Percentiles rank a stretch among this genome's conserved stretches.
Conservation (phyloP, 495 filamentous ascomycete species). For the Staphylotrichum longicolle region DNA sequence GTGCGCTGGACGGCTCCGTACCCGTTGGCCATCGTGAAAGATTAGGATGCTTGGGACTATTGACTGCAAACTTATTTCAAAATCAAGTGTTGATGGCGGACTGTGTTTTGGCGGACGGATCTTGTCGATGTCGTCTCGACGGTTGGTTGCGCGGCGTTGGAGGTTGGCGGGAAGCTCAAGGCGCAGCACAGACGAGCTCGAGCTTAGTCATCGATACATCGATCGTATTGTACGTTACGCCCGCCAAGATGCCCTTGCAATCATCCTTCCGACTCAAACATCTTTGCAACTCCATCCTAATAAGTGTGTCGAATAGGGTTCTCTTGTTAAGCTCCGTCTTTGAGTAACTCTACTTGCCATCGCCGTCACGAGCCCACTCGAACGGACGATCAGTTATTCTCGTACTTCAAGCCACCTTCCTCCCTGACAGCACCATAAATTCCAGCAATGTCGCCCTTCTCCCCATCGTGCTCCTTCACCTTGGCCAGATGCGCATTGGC, state of each 20-base stretch:
- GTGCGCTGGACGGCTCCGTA: slow-evolving; percentile 10
- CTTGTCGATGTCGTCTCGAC: not conserved
- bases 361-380: no score
- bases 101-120: not conserved
- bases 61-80: not conserved
- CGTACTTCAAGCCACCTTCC: slow-evolving; percentile 69
- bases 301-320: no score
- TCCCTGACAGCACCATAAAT: slow-evolving; percentile 76
- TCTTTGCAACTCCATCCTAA: no score
- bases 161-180: slow-evolving; percentile 23
- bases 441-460: slow-evolving; percentile 76
- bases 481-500: slow-evolving; percentile 61
- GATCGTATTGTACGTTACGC: not conserved
- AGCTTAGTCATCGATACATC: slow-evolving; percentile 12
- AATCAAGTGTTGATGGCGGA: not conserved
- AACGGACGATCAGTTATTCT: slow-evolving; percentile 42
- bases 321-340: not conserved
- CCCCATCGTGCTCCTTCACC: slow-evolving; percentile 71
- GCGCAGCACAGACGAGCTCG: slow-evolving; percentile 19
- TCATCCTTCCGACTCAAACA: not conserved
- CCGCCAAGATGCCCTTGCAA: not conserved
- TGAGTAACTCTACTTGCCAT: no score
- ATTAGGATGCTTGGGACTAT: not conserved
- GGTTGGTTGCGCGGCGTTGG: slow-evolving; percentile 20
- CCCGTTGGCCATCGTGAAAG: slow-evolving; percentile 34